Base-by-base conservation (phyloP, 345 rosid genomes). In the Pugionium dolabratum region DNA sequence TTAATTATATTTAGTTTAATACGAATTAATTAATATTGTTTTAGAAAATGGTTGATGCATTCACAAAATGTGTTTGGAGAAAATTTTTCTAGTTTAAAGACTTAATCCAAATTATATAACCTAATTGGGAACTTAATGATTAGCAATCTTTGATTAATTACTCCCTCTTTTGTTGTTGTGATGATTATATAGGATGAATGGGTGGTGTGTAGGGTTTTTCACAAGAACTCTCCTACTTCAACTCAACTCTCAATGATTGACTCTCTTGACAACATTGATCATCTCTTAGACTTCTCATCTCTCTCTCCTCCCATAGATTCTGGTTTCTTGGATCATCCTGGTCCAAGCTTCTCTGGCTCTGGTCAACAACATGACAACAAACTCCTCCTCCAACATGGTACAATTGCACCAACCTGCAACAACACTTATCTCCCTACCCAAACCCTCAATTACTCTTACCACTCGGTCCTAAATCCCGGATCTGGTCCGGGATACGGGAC, bases 141-240 rank as follows among this genome's bases (percentile, higher is more conserved):
- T 33, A 27, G 7, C 2, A 45, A 11, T 49, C 18, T 56, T 37
- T 77, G 6, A 39, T 2, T 40, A 26, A 56, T 47, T 73, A 28
- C 4, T 2, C 10, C 9, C 40, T 25, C 18, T 11, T 6, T 44
- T 66, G 2, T 61, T 56, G 7, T n/a, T 7, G 7, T 60, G 44
- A 32, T 45, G 70, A 9, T 45, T 60, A 59, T 39, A 4, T n/a
- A 76, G 99, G 95, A 86, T 74, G 99, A 88, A 78, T 94, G 99
- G 99, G 96, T 86, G 56, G 97, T 90, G 50, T 71, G 96, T 80
- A 83, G 99, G 89, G 84, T 94, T 82, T 90, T 94, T 43, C 87
- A 94, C 79, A 94, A 94, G 80, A 84, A 72, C 72, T 70, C 74
- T 67, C 66, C 44, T 49, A n/a, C 48, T 52, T 30, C 56, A 53